A percentile compares a stretch with the other conserved stretches of the same genome.
These are phyloP conservation scores for Colletotrichum costaricense DNA, from an alignment of 2,329 filamentous ascomycete genomes.

Conservation along the genomic window DNA sequence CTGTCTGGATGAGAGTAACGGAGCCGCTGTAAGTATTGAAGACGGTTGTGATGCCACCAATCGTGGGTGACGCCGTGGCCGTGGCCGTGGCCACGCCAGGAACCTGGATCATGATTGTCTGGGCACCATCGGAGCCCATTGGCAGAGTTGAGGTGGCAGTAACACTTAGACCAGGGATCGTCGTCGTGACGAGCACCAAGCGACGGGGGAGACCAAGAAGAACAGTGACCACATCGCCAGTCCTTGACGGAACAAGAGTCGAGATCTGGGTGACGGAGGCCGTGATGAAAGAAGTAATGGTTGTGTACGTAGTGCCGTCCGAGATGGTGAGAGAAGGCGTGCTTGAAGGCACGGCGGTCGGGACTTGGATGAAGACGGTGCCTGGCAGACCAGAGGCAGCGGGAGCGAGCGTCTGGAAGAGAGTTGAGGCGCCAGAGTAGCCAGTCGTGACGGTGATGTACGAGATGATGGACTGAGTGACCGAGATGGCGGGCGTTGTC, in stretches of 20 bases:
- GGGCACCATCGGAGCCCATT: slow-evolving; percentile 13
- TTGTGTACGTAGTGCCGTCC: not conserved
- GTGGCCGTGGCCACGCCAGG: not conserved
- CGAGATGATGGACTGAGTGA: slow-evolving; percentile 18
- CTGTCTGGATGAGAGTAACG: slow-evolving; percentile 8
- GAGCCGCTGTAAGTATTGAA: slow-evolving; percentile 15
- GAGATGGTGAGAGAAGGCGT: not conserved
- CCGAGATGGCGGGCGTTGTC: not conserved
- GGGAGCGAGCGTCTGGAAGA: slow-evolving; percentile 15
- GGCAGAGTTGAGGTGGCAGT: slow-evolving; percentile 10
- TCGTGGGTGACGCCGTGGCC: not conserved
- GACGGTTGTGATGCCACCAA: slow-evolving; percentile 13
- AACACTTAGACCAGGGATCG: not conserved
- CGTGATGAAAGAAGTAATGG: slow-evolving; percentile 2
- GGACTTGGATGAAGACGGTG: slow-evolving; percentile 20
- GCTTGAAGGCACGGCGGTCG: not conserved
- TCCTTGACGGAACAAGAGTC: not conserved
- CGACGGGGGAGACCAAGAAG: slow-evolving; percentile 1
- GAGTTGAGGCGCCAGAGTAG: slow-evolving; percentile 5
- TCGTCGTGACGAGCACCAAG: not conserved
- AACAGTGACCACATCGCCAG: not conserved
- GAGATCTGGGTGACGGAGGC: not conserved
- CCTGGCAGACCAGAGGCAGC: slow-evolving; percentile 27
- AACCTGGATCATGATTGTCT: slow-evolving; percentile 15
- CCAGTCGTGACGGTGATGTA: slow-evolving; percentile 26